Evolutionary conservation across 2,329 filamentous ascomycete species (phyloP).

Genomic region (Penicillium brasilianum): DNA sequence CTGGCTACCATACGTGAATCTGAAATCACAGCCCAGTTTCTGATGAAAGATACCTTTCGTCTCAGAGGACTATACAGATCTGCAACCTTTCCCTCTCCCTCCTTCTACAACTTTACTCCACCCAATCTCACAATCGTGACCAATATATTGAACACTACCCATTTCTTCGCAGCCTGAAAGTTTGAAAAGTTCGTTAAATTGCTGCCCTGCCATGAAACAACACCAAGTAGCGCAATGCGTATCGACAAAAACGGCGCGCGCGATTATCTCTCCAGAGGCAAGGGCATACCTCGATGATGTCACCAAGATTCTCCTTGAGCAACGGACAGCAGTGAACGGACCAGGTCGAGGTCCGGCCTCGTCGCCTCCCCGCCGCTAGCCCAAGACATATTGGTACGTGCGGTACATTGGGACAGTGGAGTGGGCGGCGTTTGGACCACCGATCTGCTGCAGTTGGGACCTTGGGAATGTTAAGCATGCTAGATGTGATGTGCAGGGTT

Average conservation of each 20-base stretch:
- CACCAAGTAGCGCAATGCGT: constrained; percentile 17
- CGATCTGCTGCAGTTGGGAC: constrained; percentile 3
- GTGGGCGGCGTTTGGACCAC: not conserved
- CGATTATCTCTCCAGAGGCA: constrained; percentile 18
- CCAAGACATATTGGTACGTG: constrained; percentile 14
- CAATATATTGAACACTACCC: constrained; percentile 24
- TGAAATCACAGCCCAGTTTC: constrained; percentile 8
- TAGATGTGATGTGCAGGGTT: constrained; percentile 18
- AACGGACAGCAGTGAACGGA: not conserved
- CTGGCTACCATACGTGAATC: constrained; percentile 9
- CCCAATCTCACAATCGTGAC: not conserved
- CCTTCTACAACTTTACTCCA: constrained; percentile 6
- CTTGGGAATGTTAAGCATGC: constrained; percentile 20
- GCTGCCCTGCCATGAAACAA: constrained; percentile 12
- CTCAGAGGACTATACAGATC: not conserved
- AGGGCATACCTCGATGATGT: constrained; percentile 26
- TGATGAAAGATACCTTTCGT: constrained; percentile 5
- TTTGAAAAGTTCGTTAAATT: not conserved
- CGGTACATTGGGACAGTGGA: constrained; percentile 4
- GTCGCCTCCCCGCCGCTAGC: not conserved
- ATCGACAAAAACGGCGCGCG: constrained; percentile 19
- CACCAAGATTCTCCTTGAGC: constrained; percentile 15
- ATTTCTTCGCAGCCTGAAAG: not conserved
- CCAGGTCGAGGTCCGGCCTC: constrained; percentile 1
- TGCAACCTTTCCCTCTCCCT: not conserved